These are phyloP conservation scores for Huntiella bhutanensis DNA, from an alignment of 2,329 filamentous ascomycete genomes.

Conservation along the genomic window DNA sequence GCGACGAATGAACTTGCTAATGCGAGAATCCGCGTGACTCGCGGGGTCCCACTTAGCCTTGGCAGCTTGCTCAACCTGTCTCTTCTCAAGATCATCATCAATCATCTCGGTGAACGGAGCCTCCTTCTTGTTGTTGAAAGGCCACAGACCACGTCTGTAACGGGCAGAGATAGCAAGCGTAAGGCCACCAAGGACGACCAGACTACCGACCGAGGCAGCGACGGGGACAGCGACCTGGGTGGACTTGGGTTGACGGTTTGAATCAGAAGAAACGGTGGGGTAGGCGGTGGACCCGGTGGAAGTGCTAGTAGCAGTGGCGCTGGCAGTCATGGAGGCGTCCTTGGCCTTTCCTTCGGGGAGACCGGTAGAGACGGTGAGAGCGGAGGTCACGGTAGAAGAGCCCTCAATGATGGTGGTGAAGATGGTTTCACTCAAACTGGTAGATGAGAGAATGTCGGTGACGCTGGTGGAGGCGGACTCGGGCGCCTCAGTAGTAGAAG, in stretches of 20 bases:
- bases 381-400: constrained; percentile 5
- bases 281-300: background rate
- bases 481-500: background rate
- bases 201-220: constrained; percentile 10
- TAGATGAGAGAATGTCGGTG: background rate
- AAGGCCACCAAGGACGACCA: constrained; percentile 9
- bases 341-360: background rate
- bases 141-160: constrained; percentile 12
- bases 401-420: constrained; percentile 7
- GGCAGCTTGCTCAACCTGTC: constrained; percentile 1
- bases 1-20: constrained; percentile 6
- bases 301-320: background rate
- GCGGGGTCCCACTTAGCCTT: constrained; percentile 9
- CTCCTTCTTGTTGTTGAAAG: constrained; percentile 8
- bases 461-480: background rate
- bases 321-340: background rate
- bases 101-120: constrained; percentile 5
- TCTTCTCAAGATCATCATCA: constrained; percentile 11
- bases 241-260: background rate
- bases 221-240: constrained; percentile 10
- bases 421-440: constrained; percentile 4
- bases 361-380: background rate
- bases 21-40: constrained; percentile 2
- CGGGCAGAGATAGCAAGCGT: constrained; percentile 10
- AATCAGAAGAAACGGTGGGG: background rate